A percentile compares a stretch with the other conserved stretches of the same genome.
Conservation (phyloP, 2,329 filamentous ascomycete genomes). For the Calonectria honghensis region DNA sequence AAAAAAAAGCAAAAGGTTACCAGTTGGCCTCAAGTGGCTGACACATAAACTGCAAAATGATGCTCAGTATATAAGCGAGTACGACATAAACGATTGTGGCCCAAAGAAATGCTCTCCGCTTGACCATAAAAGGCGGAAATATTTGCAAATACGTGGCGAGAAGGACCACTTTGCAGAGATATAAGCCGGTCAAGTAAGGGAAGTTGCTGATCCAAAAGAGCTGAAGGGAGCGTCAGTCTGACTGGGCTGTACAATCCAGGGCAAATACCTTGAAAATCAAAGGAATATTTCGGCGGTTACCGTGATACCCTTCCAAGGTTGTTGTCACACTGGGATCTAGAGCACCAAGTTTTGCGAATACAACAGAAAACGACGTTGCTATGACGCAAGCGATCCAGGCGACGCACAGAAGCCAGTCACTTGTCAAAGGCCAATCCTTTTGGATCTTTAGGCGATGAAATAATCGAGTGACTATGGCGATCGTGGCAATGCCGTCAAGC, state of each 20-base stretch:
- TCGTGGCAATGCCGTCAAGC: constrained; percentile 7
- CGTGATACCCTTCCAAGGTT: constrained; percentile 7
- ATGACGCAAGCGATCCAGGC: neutral
- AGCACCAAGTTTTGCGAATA: neutral
- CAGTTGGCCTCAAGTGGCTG: neutral
- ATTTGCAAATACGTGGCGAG: constrained; percentile 2
- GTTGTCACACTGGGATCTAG: neutral
- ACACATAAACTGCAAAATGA: constrained; percentile 8
- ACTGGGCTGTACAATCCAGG: neutral
- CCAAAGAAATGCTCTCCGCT: constrained; percentile 16
- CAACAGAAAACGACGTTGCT: neutral
- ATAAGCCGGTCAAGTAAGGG: constrained; percentile 13
- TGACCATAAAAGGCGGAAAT: constrained; percentile 7
- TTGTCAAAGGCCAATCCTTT: neutral
- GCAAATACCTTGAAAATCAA: constrained; percentile 5
- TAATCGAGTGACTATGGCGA: neutral
- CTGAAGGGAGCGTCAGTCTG: neutral
- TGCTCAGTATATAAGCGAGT: neutral
- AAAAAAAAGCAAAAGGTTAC: neutral
- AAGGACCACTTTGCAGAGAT: neutral
- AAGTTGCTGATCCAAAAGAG: constrained; percentile 23
- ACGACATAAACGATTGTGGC: neutral
- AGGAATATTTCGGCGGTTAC: neutral
- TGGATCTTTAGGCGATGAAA: constrained; percentile 1
- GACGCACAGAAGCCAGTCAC: neutral